Conservation (phyloP, 768 basidiomycete genomes). For the Amanita rimosa region DNA sequence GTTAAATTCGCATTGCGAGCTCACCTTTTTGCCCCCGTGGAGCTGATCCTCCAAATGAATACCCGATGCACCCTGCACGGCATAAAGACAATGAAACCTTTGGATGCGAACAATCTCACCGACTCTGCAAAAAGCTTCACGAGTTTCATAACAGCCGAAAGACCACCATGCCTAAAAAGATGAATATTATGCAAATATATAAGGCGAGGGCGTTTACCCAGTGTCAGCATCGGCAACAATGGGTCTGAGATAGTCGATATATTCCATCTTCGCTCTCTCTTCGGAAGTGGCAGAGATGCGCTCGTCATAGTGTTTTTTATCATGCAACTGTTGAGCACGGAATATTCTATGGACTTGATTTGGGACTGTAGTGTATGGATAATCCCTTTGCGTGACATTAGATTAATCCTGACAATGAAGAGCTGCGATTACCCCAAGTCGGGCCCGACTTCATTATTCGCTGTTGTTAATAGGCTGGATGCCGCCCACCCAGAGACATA, state of each 20-base stretch:
- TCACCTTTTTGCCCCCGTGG: conserved; percentile 85
- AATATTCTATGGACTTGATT: conserved; percentile 90
- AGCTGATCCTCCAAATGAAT: conserved; percentile 93
- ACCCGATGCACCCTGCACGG: conserved; percentile 62
- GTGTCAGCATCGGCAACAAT: conserved; percentile 95
- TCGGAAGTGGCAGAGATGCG: conserved; percentile 56
- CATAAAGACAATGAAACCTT: not conserved
- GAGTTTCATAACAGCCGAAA: conserved; percentile 92
- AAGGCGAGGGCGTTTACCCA: conserved; percentile 43
- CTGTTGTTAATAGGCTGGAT: conserved; percentile 79
- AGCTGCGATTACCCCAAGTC: conserved; percentile 66
- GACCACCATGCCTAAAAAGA: conserved; percentile 67
- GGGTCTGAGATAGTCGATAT: conserved; percentile 81
- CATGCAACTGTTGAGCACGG: conserved; percentile 87
- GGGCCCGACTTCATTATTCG: conserved; percentile 85
- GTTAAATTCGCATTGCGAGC: not conserved
- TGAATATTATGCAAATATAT: not conserved
- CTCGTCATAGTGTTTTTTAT: conserved; percentile 88
- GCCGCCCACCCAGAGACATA: conserved; percentile 94
- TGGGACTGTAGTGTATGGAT: conserved; percentile 93
- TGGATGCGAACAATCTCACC: conserved; percentile 22
- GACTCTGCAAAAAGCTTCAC: conserved; percentile 93
- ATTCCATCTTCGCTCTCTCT: conserved; percentile 58
- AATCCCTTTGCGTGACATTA: conserved; percentile 44
- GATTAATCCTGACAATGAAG: not conserved